phyloP scores from a whole-genome alignment of 176 grass and related monocot genomes.

The Zea mays region DNA sequence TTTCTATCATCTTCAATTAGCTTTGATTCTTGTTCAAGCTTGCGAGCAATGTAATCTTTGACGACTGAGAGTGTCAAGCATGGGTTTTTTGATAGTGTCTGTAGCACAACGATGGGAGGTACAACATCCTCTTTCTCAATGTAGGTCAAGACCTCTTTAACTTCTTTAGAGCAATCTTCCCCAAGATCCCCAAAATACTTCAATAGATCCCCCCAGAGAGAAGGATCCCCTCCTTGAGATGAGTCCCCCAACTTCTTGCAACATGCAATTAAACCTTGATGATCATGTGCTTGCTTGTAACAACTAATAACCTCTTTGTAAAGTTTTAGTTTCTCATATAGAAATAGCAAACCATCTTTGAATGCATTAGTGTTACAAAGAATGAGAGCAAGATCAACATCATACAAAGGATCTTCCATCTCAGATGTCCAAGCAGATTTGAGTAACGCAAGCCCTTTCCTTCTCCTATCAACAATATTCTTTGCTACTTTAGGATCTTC shows the following conservation, averaged over 20 bases:
- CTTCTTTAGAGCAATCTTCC: slow-evolving; percentile 95
- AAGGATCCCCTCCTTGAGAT: slow-evolving; percentile 77
- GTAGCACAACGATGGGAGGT: slow-evolving; percentile 86
- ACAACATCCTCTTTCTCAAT: slow-evolving; percentile 92
- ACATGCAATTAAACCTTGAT: slow-evolving; percentile 91
- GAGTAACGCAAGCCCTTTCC: slow-evolving; percentile 77
- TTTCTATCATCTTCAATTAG: slow-evolving; percentile 88
- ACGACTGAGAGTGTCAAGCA: slow-evolving; percentile 86
- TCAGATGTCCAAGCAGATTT: slow-evolving; percentile 82
- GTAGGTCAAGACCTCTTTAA: slow-evolving; percentile 91
- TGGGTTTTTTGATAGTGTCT: slow-evolving; percentile 83
- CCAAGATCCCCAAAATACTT: slow-evolving; percentile 92
- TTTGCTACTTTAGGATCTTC: slow-evolving; percentile 52
- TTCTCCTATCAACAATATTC: slow-evolving; percentile 64
- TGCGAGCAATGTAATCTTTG: slow-evolving; percentile 94
- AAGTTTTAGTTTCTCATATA: slow-evolving; percentile 95
- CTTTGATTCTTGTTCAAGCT: slow-evolving; percentile 94
- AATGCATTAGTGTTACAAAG: slow-evolving; percentile 89
- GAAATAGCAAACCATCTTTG: slow-evolving; percentile 84
- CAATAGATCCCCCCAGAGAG: slow-evolving; percentile 90
- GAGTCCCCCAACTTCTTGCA: slow-evolving; percentile 94
- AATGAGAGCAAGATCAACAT: slow-evolving; percentile 85
- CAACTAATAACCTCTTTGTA: slow-evolving; percentile 95
- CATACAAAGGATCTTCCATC: slow-evolving; percentile 88
- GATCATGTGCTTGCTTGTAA: slow-evolving; percentile 95